Evolutionary conservation across 768 basidiomycete genomes (phyloP).

Genomic region (Tylopilus plumbeoviolaceoides): DNA sequence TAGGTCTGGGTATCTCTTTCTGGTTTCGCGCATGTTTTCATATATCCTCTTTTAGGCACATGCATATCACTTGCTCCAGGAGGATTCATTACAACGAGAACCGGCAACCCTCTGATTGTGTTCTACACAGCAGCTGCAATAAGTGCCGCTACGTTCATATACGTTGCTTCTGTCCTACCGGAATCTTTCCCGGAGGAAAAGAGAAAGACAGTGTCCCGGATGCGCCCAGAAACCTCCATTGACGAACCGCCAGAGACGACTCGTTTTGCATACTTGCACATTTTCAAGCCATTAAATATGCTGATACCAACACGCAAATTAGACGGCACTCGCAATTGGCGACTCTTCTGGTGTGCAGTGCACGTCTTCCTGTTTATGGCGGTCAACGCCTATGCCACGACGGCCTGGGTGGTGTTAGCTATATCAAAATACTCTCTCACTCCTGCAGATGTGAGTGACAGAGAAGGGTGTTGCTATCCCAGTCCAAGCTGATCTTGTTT

Average conservation of each 20-base stretch:
- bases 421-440: constrained; percentile 26
- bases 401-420: constrained; percentile 20
- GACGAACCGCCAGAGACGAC: background rate
- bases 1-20: constrained; percentile 18
- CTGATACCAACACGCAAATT: constrained; percentile 16
- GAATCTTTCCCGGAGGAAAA: constrained; percentile 29
- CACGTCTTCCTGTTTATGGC: constrained; percentile 22
- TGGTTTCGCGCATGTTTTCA: background rate
- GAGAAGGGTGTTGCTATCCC: too few species aligned
- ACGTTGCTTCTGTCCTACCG: constrained; percentile 21
- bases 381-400: constrained; percentile 8
- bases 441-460: constrained; percentile 21
- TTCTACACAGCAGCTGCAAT: constrained; percentile 16
- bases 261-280: background rate
- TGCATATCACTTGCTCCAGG: constrained; percentile 26
- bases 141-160: constrained; percentile 13
- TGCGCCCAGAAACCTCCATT: background rate
- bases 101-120: constrained; percentile 22
- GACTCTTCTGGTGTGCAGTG: constrained; percentile 25
- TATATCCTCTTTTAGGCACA: constrained; percentile 13
- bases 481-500: background rate
- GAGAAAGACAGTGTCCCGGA: constrained; percentile 12
- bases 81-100: constrained; percentile 27
- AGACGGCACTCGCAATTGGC: constrained; percentile 26
- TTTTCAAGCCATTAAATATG: constrained; percentile 25